Percentiles rank a stretch among this genome's conserved stretches.
phyloP scores from a whole-genome alignment of 768 basidiomycete species.

The Lentinus tigrinus region DNA sequence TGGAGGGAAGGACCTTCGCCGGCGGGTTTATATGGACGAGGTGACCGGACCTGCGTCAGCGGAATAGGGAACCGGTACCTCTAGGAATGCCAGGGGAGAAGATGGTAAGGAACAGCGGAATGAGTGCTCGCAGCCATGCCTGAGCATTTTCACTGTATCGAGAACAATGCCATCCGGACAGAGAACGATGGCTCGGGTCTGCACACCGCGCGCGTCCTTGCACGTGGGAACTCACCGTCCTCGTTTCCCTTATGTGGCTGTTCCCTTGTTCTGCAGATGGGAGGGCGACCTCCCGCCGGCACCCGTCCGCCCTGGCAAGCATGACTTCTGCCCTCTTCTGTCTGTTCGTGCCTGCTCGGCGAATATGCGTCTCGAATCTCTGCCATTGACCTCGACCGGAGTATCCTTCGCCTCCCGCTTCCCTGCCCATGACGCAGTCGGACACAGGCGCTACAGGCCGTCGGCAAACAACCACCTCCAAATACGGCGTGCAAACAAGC shows the following conservation, averaged over 20 bases:
- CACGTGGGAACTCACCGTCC: slow-evolving; percentile 14
- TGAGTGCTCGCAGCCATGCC: slow-evolving; percentile 9
- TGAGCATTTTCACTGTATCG: slow-evolving; percentile 15
- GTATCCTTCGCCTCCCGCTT: neutral
- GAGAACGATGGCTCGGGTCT: slow-evolving; percentile 4
- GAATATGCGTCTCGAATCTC: neutral
- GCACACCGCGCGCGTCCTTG: slow-evolving; percentile 2
- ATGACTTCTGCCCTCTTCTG: neutral
- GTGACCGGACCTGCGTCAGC: slow-evolving; percentile 16
- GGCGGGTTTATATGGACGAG: slow-evolving; percentile 18
- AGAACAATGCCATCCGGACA: slow-evolving; percentile 18
- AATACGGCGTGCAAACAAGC: neutral
- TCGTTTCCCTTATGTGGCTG: slow-evolving; percentile 18
- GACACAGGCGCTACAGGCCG: neutral
- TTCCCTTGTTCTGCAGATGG: slow-evolving; percentile 25
- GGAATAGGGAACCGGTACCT: neutral
- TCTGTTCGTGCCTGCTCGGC: slow-evolving; percentile 8
- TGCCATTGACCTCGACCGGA: neutral
- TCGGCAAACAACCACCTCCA: slow-evolving; percentile 3
- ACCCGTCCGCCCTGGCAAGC: slow-evolving; percentile 7
- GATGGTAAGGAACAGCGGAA: slow-evolving; percentile 20
- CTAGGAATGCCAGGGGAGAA: slow-evolving; percentile 13
- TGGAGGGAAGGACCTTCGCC: neutral
- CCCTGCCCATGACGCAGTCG: neutral
- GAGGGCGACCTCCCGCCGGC: neutral